These are phyloP conservation scores for Porcisia deanei DNA, from an alignment of 208 protist genomes.

Conservation along the genomic window DNA sequence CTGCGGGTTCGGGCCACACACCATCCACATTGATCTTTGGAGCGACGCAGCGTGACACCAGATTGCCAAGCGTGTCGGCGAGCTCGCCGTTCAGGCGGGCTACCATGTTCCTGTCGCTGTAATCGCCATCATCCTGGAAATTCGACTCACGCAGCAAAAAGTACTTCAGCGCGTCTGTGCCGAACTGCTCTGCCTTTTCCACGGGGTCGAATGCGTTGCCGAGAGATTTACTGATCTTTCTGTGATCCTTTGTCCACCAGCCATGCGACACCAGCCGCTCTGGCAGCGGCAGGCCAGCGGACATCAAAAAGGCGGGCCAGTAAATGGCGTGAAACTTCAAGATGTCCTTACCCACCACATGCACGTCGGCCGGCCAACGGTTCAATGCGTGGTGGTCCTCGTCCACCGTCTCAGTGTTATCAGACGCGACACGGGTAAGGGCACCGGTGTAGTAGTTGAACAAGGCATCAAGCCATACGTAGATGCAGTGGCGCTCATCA, in stretches of 20 bases:
- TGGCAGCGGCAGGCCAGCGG: constrained; percentile 93
- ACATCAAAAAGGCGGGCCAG: constrained; percentile 99
- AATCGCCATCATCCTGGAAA: constrained; percentile 96
- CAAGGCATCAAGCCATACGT: constrained; percentile 99
- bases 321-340: constrained; percentile 99
- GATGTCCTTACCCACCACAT: constrained; percentile 99
- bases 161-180: constrained; percentile 94
- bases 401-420: constrained; percentile 46
- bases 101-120: constrained; percentile 89
- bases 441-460: constrained; percentile 98
- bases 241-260: constrained; percentile 95
- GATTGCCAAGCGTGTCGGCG: constrained; percentile 94
- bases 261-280: constrained; percentile 93
- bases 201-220: constrained; percentile 97
- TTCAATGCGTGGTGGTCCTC: constrained; percentile 46
- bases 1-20: constrained; percentile 67
- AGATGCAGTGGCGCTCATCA: constrained; percentile 96
- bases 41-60: constrained; percentile 84
- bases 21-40: constrained; percentile 83
- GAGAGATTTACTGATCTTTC: constrained; percentile 98
- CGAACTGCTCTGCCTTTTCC: constrained; percentile 80
- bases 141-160: constrained; percentile 96
- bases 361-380: constrained; percentile 85
- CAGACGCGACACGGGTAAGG: constrained; percentile 35
- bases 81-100: constrained; percentile 92